phyloP scores from a whole-genome alignment of 2,329 filamentous ascomycete species.

The Xylariales sp. region DNA sequence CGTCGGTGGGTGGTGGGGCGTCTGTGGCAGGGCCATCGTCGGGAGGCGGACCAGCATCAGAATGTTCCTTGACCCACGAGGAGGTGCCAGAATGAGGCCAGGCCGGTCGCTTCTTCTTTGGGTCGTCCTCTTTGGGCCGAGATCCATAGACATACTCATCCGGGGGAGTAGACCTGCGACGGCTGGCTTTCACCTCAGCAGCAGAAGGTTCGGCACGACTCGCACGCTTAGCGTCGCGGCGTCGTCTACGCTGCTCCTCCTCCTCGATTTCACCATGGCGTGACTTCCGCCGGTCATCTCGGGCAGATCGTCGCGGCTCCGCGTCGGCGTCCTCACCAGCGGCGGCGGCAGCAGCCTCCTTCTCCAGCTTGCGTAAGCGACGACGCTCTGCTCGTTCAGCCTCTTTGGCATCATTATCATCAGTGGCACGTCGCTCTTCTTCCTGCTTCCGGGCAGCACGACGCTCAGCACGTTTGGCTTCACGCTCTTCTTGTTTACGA shows the following conservation, averaged over 20 bases:
- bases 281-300: slow-evolving; percentile 44
- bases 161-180: slow-evolving; percentile 37
- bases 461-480: slow-evolving; percentile 52
- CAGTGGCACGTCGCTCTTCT: slow-evolving; percentile 44
- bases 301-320: slow-evolving; percentile 27
- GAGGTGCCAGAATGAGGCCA: slow-evolving; percentile 63
- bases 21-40: slow-evolving; percentile 33
- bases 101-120: slow-evolving; percentile 28
- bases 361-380: slow-evolving; percentile 30
- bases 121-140: slow-evolving; percentile 29
- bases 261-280: slow-evolving; percentile 44
- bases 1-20: slow-evolving; percentile 33
- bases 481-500: slow-evolving; percentile 52
- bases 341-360: slow-evolving; percentile 38
- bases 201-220: slow-evolving; percentile 25
- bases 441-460: slow-evolving; percentile 44
- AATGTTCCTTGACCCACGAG: slow-evolving; percentile 63
- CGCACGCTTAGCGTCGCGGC: slow-evolving; percentile 48
- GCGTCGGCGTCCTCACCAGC: slow-evolving; percentile 42
- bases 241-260: slow-evolving; percentile 48
- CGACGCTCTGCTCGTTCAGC: slow-evolving; percentile 36
- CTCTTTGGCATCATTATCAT: slow-evolving; percentile 36
- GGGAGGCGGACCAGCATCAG: slow-evolving; percentile 56
- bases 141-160: slow-evolving; percentile 42
- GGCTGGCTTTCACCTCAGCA: slow-evolving; percentile 34